Base-by-base conservation (phyloP, 495 filamentous ascomycete genomes). In the Neurospora sp. region DNA sequence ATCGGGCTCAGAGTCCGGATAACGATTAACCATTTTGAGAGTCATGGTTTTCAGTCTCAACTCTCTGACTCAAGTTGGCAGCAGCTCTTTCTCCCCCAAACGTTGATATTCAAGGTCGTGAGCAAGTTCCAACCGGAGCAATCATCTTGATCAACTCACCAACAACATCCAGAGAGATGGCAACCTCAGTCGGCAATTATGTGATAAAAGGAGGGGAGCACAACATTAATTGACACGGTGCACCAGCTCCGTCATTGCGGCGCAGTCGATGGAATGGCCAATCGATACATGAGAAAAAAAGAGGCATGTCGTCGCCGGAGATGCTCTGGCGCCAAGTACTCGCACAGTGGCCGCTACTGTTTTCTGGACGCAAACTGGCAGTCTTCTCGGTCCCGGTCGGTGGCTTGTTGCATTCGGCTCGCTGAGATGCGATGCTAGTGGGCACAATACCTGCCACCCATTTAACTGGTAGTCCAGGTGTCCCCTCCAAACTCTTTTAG, bases 371-470 rank as follows among this genome's bases (percentile, higher is more conserved):
- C 75, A 75, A 40, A 40, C 41, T 69, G 75, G 75, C 71, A 73
- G 40, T n/a, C 41, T 65, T 73, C 38, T 71, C 53, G 73, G 74
- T 44, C 65, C 53, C 44, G 74, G 31, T 74, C 70, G 38, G 22
- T 72, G 71, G 71, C 41, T 69, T 44, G 71, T 72, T 72, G 48
- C 71, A 72, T 72, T 70, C 39, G 70, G 40, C 59, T 44, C 65
- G 18, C 40, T 71, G 69, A 41, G 65, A 40, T 22, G 53, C 61
- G 31, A 65, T 35, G 27, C 6, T 65, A 65, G 14, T 65, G 53
- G 27, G 14, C 69, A 53, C 61, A 70, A 40, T 73, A 48, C 68
- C 70, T 77, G 77, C 77, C 77, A 76, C 77, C 74, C 77, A 72
- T 76, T 74, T 76, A 75, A 75, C 70, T 37, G 35, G 4, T 70